phyloP scores from a whole-genome alignment of 192 early-diverging fungal genomes.

The Linnemannia exigua region DNA sequence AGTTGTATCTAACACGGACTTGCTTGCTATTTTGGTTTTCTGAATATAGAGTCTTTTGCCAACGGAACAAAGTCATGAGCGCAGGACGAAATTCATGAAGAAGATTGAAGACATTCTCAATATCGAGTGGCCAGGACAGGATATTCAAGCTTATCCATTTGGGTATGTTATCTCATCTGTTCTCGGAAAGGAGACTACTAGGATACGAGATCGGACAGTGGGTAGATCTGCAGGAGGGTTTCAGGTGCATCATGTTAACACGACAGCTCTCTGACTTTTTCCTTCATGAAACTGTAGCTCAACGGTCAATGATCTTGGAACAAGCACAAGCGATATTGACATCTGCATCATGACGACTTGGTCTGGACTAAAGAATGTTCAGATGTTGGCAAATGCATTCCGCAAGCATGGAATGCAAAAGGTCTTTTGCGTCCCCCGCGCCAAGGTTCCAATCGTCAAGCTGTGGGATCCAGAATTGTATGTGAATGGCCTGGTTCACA shows the following conservation, averaged over 20 bases:
- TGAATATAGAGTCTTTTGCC: slow-evolving; percentile 29
- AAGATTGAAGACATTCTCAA: slow-evolving; percentile 44
- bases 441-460: slow-evolving; percentile 95
- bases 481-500: slow-evolving; percentile 7
- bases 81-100: slow-evolving; percentile 33
- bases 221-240: not conserved
- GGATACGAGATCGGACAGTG: not conserved
- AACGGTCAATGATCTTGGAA: slow-evolving; percentile 90
- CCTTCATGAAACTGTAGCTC: slow-evolving; percentile 65
- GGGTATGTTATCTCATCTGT: slow-evolving; percentile 24
- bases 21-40: not conserved
- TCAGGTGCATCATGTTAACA: not conserved
- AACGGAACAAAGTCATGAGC: slow-evolving; percentile 47
- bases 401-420: slow-evolving; percentile 86
- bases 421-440: slow-evolving; percentile 82
- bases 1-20: not conserved
- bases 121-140: slow-evolving; percentile 47
- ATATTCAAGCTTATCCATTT: slow-evolving; percentile 44
- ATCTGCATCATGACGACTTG: slow-evolving; percentile 93
- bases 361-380: slow-evolving; percentile 83
- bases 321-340: slow-evolving; percentile 89
- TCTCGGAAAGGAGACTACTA: not conserved
- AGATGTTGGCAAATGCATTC: slow-evolving; percentile 79
- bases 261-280: not conserved
- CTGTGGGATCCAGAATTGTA: slow-evolving; percentile 90